These are phyloP conservation scores for Grammothele lineata DNA, from an alignment of 768 basidiomycete genomes.

Conservation along the genomic window DNA sequence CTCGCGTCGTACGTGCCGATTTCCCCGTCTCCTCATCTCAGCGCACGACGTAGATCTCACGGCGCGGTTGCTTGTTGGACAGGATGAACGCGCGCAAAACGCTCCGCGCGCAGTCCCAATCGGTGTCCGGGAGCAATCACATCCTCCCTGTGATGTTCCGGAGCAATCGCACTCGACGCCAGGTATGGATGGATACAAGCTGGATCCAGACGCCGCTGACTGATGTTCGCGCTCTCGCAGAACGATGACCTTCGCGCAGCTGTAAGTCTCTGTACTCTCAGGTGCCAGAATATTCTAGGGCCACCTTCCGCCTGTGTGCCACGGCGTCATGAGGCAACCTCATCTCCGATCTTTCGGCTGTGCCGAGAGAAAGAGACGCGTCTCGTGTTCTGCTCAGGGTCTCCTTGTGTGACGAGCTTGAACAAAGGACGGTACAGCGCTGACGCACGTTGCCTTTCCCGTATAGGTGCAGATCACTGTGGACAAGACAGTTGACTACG, in stretches of 20 bases:
- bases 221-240: too few relatives aligned
- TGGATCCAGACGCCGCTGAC: constrained; percentile 5
- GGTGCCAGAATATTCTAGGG: too few relatives aligned
- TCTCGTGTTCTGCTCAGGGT: neutral
- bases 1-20: constrained; percentile 21
- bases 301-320: too few relatives aligned
- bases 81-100: constrained; percentile 23
- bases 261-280: too few relatives aligned
- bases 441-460: neutral
- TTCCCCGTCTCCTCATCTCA: neutral
- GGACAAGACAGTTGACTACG: constrained; percentile 22
- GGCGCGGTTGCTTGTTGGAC: too few relatives aligned
- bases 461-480: constrained; percentile 22
- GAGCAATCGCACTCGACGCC: constrained; percentile 3
- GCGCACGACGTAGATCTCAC: neutral
- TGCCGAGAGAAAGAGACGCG: too few relatives aligned
- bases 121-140: constrained; percentile 6
- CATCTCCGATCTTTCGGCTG: too few relatives aligned
- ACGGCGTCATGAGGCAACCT: too few relatives aligned
- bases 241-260: too few relatives aligned
- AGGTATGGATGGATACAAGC: neutral
- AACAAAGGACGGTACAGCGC: neutral
- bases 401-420: too few relatives aligned
- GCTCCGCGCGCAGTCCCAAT: constrained; percentile 12
- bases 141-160: constrained; percentile 14